A percentile compares a stretch with the other conserved stretches of the same genome.
These are phyloP conservation scores for Chlamydomonas schloesseri DNA, from an alignment of 139 green algal genomes.

Conservation along the genomic window DNA sequence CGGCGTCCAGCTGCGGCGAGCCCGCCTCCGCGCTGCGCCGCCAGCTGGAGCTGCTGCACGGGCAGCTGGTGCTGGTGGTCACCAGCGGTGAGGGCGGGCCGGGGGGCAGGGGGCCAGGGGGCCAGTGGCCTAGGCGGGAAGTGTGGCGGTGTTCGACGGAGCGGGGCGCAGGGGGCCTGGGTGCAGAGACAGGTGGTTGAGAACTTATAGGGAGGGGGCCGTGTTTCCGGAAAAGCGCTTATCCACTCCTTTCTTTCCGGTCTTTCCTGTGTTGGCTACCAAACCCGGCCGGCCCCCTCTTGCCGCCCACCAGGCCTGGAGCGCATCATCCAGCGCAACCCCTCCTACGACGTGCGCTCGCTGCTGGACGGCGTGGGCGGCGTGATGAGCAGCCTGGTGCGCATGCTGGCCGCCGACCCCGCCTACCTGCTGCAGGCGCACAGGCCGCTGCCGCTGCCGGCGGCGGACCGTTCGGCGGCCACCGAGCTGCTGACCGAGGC, in stretches of 20 bases:
- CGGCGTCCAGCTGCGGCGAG: conserved; percentile 67
- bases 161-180: too few species aligned
- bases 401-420: conserved; percentile 50
- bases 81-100: conserved; percentile 61
- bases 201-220: too few species aligned
- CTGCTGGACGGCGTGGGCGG: conserved; percentile 67
- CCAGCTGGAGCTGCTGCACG: conserved; percentile 76
- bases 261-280: too few species aligned
- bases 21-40: conserved; percentile 56
- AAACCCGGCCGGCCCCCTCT: too few species aligned
- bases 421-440: conserved; percentile 67
- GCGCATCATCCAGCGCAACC: conserved; percentile 67
- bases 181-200: too few species aligned
- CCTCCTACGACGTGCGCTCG: conserved; percentile 77
- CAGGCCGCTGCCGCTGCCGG: conserved; percentile 58
- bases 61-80: conserved; percentile 64
- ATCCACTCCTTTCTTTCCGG: too few species aligned
- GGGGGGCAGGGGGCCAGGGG: too few species aligned
- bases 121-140: too few species aligned
- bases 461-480: conserved; percentile 49
- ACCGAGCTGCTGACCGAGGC: conserved; percentile 59
- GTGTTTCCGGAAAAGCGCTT: too few species aligned
- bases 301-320: conserved; percentile 75
- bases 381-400: conserved; percentile 36
- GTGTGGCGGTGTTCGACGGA: too few species aligned